Evolutionary conservation across 2,329 filamentous ascomycete genomes (phyloP).

Genomic region (Gnomoniopsis smithogilvyi): DNA sequence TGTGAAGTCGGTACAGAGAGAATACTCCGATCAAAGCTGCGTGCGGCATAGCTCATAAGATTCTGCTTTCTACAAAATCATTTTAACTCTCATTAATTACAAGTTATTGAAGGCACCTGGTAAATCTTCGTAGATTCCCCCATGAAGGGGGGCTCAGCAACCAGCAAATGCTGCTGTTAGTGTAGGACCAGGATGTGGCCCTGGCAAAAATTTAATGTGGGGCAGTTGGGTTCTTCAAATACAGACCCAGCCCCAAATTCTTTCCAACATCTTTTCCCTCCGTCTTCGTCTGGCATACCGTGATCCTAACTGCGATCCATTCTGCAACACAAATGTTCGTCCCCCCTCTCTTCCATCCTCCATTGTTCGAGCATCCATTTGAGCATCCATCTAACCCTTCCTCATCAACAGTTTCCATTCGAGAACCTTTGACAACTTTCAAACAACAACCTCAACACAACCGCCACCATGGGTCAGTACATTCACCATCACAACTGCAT

Average conservation of each 20-base stretch:
- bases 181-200: constrained; percentile 3
- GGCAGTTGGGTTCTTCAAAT: constrained; percentile 13
- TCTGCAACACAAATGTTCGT: constrained; percentile 17
- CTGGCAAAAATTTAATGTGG: constrained; percentile 11
- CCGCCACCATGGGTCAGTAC: constrained; percentile 17
- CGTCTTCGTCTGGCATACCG: constrained; percentile 16
- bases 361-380: background rate
- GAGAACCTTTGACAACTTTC: constrained; percentile 11
- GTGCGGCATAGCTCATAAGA: too few species aligned
- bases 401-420: constrained; percentile 11
- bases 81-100: too few species aligned
- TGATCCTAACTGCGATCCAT: constrained; percentile 19
- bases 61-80: too few species aligned
- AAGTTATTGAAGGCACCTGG: background rate
- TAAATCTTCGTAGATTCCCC: background rate
- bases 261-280: constrained; percentile 16
- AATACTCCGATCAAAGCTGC: too few species aligned
- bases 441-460: constrained; percentile 9
- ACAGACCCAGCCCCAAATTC: constrained; percentile 15
- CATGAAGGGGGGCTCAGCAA: too few species aligned
- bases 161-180: background rate
- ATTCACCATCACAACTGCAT: background rate
- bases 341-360: background rate
- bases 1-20: too few species aligned
- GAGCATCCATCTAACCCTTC: constrained; percentile 10